Base-by-base conservation (phyloP, 176 grass and related monocot species). In the Raddia guianensis region DNA sequence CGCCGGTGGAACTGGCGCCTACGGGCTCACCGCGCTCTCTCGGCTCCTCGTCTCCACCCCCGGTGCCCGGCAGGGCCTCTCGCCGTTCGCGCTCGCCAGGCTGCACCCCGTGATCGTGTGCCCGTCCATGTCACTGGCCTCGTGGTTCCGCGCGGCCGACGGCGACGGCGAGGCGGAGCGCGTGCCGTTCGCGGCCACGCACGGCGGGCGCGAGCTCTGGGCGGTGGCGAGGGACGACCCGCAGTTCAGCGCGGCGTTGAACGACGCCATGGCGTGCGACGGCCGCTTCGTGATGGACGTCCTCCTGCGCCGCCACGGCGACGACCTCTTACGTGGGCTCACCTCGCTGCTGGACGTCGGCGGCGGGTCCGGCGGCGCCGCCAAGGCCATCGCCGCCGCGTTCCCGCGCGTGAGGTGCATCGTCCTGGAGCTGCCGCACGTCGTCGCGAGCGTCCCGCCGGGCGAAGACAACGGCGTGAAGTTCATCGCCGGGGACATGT, bases 251-350 rank as follows among this genome's bases (percentile, higher is more conserved):
- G 68, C 73, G 18, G 77, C 81, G 48, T 93, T 93, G 80, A 79
- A 93, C 55, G 78, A 86, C 2, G 91, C 82, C 74, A 86, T 93
- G 85, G 88, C 73, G 2, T 88, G 81, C 67, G 78, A 90, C 80
- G 82, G 82, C 4, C 73, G 76, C 10, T 90, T 93, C 77, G 82
- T 93, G 59, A 90, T 80, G 49, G 85, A 88, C 62, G 73, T 86
- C 76, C 63, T 90, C 33, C 12, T 91, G 73, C 66, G 53, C 33
- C 59, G 74, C 15, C 68, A 83, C 49, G 8, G 68, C 19, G 33
- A 46, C 14, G 70, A 57, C 52, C 66, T 93, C 66, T 91, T 93
- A 57, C 76, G 72, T 44, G 88, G 68, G 13, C 56, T 91, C 37
- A 43, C 72, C 40, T 86, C 88, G 19, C 72, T 93, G 68, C 78